These are phyloP conservation scores for Aureobasidium sp. DNA, from an alignment of 2,329 filamentous ascomycete genomes.

Conservation along the genomic window DNA sequence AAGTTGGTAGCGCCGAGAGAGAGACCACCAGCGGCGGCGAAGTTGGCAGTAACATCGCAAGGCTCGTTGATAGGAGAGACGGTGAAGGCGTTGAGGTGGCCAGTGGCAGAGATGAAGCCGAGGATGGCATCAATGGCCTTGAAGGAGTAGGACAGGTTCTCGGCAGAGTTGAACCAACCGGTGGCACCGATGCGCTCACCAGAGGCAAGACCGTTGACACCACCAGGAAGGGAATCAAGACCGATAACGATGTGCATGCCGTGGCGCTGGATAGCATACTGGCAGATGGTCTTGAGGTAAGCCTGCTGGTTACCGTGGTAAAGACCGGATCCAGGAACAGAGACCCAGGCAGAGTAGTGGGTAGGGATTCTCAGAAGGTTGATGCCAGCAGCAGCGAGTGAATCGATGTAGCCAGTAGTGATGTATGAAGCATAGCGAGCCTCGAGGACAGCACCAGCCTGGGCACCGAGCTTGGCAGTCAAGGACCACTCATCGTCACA, in stretches of 20 bases:
- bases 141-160: conserved; percentile 28
- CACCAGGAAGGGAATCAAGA: conserved; percentile 29
- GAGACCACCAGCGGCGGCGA: conserved; percentile 28
- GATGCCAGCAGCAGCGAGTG: conserved; percentile 14
- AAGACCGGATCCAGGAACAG: conserved; percentile 13
- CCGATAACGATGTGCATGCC: conserved; percentile 33
- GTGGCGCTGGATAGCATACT: conserved; percentile 31
- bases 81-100: conserved; percentile 14
- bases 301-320: conserved; percentile 17
- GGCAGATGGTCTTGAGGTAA: conserved; percentile 16
- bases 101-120: conserved; percentile 15
- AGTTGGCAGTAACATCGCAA: conserved; percentile 18
- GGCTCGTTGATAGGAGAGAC: conserved; percentile 18
- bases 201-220: conserved; percentile 27
- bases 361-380: conserved; percentile 17
- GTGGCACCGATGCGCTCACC: conserved; percentile 25
- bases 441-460: conserved; percentile 27
- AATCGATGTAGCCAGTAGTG: conserved; percentile 14
- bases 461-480: conserved; percentile 26
- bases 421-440: conserved; percentile 27
- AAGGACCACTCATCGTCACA: conserved; percentile 32
- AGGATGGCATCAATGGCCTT: conserved; percentile 16
- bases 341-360: conserved; percentile 17
- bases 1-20: conserved; percentile 26
- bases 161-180: conserved; percentile 23